Conservation (phyloP, 2,329 filamentous ascomycete genomes). For the Pseudocercospora cruenta region DNA sequence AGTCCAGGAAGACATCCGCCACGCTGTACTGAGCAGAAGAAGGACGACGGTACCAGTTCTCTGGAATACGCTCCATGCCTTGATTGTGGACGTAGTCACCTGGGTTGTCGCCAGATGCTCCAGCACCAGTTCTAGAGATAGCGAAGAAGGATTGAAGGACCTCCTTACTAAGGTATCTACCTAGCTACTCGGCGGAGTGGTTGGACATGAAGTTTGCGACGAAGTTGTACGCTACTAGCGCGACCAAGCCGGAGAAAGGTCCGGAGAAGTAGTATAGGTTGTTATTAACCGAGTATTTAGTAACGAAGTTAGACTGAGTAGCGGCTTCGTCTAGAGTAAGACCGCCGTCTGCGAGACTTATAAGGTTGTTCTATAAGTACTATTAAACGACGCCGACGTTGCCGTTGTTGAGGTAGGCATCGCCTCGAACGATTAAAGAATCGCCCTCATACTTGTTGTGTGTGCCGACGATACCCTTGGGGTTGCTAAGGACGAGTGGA, state of each 20-base stretch:
- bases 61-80: slow-evolving; percentile 36
- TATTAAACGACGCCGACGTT: slow-evolving; percentile 10
- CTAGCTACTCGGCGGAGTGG: slow-evolving; percentile 30
- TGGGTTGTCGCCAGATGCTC: slow-evolving; percentile 28
- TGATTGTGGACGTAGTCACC: slow-evolving; percentile 27
- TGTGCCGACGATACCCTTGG: slow-evolving; percentile 27
- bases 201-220: slow-evolving; percentile 35
- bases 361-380: slow-evolving; percentile 23
- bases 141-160: slow-evolving; percentile 34
- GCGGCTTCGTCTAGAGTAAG: slow-evolving; percentile 22
- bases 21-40: slow-evolving; percentile 15
- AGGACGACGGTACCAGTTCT: slow-evolving; percentile 34
- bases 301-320: background rate
- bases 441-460: slow-evolving; percentile 44
- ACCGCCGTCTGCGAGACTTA: slow-evolving; percentile 15
- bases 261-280: slow-evolving; percentile 41
- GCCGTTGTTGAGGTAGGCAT: slow-evolving; percentile 33
- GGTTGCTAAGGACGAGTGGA: slow-evolving; percentile 11
- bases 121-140: slow-evolving; percentile 26
- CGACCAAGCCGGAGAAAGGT: slow-evolving; percentile 24
- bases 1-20: slow-evolving; percentile 23
- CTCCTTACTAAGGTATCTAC: slow-evolving; percentile 28
- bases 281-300: slow-evolving; percentile 27
- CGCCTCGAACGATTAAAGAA: slow-evolving; percentile 36
- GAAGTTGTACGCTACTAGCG: slow-evolving; percentile 17